phyloP scores from a whole-genome alignment of 305 asterid species.

The Withania somnifera region DNA sequence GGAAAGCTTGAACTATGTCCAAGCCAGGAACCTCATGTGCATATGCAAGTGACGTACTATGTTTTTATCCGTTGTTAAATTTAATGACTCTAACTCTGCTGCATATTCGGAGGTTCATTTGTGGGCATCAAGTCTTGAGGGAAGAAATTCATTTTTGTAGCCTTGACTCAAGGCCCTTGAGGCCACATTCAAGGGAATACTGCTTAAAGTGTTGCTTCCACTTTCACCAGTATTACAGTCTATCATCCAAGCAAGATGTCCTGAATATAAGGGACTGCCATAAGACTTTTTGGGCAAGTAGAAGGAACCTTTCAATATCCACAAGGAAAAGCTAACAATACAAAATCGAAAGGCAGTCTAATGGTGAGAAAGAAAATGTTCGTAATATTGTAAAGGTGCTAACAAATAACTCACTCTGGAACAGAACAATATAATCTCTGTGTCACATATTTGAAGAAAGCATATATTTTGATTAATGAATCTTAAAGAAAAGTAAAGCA shows the following conservation, averaged over 20 bases:
- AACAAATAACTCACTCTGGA: neutral
- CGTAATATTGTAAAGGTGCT: neutral
- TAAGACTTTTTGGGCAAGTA: neutral
- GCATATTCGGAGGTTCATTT: neutral
- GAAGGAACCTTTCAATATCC: neutral
- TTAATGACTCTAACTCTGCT: neutral
- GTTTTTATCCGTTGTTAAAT: neutral
- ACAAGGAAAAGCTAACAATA: neutral
- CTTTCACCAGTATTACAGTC: neutral
- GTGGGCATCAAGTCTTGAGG: neutral
- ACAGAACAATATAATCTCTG: neutral
- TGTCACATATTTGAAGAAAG: neutral
- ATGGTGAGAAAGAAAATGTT: neutral
- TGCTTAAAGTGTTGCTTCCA: neutral
- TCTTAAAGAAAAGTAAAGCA: no score
- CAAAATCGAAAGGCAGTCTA: neutral
- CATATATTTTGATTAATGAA: no score
- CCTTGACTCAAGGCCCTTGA: no score
- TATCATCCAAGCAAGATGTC: neutral
- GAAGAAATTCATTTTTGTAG: neutral
- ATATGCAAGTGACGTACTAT: neutral
- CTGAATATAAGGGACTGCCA: neutral
- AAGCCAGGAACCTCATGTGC: neutral
- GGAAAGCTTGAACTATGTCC: neutral
- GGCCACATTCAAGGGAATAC: neutral